Evolutionary conservation across 176 grass and related monocot genomes (phyloP), one percentile per base, ranked within the genome.

Genomic region (Avena eriantha): DNA sequence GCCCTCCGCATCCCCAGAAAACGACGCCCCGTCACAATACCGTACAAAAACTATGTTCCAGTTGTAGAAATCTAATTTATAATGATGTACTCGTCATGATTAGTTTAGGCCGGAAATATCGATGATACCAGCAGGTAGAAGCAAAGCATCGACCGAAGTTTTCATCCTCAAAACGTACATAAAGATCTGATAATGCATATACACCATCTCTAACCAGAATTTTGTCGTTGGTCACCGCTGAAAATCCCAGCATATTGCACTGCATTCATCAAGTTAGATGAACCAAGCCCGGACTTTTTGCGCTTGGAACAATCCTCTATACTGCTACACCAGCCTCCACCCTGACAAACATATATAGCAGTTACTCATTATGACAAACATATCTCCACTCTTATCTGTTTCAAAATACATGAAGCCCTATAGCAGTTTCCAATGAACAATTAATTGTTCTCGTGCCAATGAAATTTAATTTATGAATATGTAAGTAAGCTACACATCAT

Each of bases 11-110:
- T 98, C 73, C 55, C 95, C 93, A 81, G 89, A 67, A 87, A 92
- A 95, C 33, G 93, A 98, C 22, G 81, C 91, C 10, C 95, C 93
- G 3, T 98, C 93, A 10, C 96, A 98, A 45, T 95, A 98, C 53
- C 91, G 85, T 76, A 98, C n/a, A 15, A 63, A 88, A 39, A 84
- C 93, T 82, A 86, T 98, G 77, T 98, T 98, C 95, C 95, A 98
- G 73, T 92, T 75, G 66, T 93, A 95, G 78, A 95, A 95, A 93
- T 93, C 91, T 95, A 56, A 77, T 63, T 26, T 1, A 49, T 24
- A 73, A 73, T 73, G 11, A 24, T 73, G 21, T 12, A 7, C 4
- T 47, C 13, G 7, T 73, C 21, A 73, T 1, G 46, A 73, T 45
- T 49, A 26, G n/a, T 48, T 6, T 15, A 23, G 21, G 3, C 0